Base-by-base conservation (phyloP, 2,329 filamentous ascomycete species). In the Hymenoscyphus infarciens region DNA sequence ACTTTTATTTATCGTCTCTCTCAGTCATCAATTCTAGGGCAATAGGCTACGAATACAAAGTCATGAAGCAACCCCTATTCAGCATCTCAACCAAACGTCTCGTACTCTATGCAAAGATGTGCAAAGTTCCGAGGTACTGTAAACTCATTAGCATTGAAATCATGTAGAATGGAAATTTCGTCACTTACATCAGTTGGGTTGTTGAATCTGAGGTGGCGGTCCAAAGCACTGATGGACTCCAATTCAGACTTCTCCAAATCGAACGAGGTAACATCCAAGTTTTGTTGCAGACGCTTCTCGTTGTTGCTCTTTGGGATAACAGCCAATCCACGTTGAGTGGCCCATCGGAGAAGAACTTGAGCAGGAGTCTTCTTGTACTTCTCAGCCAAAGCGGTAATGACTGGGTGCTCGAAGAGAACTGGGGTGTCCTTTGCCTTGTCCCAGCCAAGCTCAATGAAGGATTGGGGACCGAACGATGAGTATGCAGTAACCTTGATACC, bases 301-400 rank as follows among this genome's bases (percentile, higher is more conserved):
- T 81, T 80, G 72, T 84, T 88, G 67, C 83, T 88, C 84, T 94
- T 94, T 70, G 90, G 91, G 71, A 95, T 95, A 70, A 95, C 89
- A 56, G 90, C 89, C 62, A 95, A 80, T 35, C 86, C 87, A 58
- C 89, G 83, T 82, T 96, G 91, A 16, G 92, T 96, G 25, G 91
- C 86, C 92, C 92, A 97, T 71, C 92, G 85, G 69, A 97, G 82
- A 65, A 96, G 82, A 31, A 96, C 82, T 82, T 97, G 92, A 16
- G 90, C 89, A 6, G 91, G 82, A 8, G 87, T 86, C 81, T 89
- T 91, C 75, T 79, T 79, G 73, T 91, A 81, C 80, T 90, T 92
- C 71, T 82, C 76, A 19, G 91, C 87, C 66, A 93, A 82, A 57
- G 71, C 74, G 70, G 82, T 85, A 75, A 96, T 81, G 60, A 82